phyloP scores from a whole-genome alignment of 129 eudicot genomes.

The Oenanthe sinensis region DNA sequence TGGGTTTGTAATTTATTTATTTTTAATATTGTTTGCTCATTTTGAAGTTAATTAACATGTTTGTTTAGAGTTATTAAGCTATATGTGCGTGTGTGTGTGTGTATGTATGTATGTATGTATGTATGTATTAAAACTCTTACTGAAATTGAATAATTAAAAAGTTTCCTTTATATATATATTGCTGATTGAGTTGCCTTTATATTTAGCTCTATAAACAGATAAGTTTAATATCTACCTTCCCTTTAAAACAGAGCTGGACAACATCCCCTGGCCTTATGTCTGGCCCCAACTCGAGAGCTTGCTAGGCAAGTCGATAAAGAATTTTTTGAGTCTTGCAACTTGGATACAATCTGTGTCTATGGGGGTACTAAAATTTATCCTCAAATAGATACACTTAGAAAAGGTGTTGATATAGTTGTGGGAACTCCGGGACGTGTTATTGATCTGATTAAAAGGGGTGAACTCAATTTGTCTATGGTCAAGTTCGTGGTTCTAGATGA shows the following conservation, averaged over 20 bases:
- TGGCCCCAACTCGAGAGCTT: conserved; percentile 97
- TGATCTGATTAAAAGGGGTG: conserved; percentile 78
- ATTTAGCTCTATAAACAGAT: background rate
- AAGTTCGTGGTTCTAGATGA: conserved; percentile 83
- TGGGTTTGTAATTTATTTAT: conserved; percentile 36
- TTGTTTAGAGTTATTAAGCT: background rate
- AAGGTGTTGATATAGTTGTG: conserved; percentile 87
- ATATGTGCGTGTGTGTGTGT: no score
- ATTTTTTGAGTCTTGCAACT: conserved; percentile 50
- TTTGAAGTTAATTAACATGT: background rate
- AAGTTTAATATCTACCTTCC: background rate
- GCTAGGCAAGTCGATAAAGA: conserved; percentile 89
- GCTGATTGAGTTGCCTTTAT: background rate
- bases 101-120: no score
- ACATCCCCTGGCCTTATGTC: conserved; percentile 61
- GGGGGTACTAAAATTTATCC: conserved; percentile 44
- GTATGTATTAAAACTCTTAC: background rate
- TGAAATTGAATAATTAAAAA: background rate
- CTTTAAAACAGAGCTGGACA: conserved; percentile 43
- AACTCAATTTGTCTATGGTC: conserved; percentile 54
- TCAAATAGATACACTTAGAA: conserved; percentile 48
- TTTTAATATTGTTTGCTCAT: background rate
- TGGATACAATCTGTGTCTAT: conserved; percentile 69
- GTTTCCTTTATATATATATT: no score
- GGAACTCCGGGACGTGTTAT: conserved; percentile 90